phyloP scores from a whole-genome alignment of 768 basidiomycete species.

The Dacryopinax primogenitus region DNA sequence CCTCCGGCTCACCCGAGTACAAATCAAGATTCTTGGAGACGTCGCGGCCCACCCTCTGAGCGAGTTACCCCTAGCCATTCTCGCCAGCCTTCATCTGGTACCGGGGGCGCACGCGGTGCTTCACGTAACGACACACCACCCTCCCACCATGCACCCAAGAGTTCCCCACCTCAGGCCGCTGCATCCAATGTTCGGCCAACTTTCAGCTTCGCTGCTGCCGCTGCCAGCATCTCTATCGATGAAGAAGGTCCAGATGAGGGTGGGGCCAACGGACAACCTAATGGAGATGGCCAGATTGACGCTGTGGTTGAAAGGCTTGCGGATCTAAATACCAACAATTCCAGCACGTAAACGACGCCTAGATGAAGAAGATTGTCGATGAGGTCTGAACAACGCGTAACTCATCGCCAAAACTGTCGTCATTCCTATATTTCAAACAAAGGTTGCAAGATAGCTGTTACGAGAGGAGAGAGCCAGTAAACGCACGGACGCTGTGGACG shows the following conservation, averaged over 20 bases:
- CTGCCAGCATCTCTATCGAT: constrained; percentile 21
- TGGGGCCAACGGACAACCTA: not conserved
- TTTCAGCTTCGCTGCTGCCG: constrained; percentile 73
- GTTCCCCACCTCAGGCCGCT: constrained; percentile 17
- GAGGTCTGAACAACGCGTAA: too few relatives aligned
- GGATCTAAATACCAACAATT: constrained; percentile 20
- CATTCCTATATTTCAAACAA: not conserved
- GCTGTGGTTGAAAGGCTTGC: constrained; percentile 24
- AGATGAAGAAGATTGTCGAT: too few relatives aligned
- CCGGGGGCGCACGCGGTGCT: constrained; percentile 23
- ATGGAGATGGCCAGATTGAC: constrained; percentile 22
- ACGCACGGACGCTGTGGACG: not conserved
- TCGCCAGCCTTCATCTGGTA: constrained; percentile 21
- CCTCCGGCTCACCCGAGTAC: not conserved
- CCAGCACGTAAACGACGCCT: too few relatives aligned
- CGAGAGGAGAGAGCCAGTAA: not conserved
- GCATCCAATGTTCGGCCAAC: constrained; percentile 55
- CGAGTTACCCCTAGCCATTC: constrained; percentile 24
- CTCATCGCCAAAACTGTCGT: not conserved
- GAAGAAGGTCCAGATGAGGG: constrained; percentile 11
- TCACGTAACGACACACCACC: constrained; percentile 23
- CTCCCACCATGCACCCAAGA: constrained; percentile 13
- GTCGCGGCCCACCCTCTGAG: constrained; percentile 20
- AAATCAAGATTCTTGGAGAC: not conserved
- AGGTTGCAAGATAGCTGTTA: not conserved